Evolutionary conservation across 2,329 filamentous ascomycete genomes (phyloP).

Genomic region (Sporothrix humicola): DNA sequence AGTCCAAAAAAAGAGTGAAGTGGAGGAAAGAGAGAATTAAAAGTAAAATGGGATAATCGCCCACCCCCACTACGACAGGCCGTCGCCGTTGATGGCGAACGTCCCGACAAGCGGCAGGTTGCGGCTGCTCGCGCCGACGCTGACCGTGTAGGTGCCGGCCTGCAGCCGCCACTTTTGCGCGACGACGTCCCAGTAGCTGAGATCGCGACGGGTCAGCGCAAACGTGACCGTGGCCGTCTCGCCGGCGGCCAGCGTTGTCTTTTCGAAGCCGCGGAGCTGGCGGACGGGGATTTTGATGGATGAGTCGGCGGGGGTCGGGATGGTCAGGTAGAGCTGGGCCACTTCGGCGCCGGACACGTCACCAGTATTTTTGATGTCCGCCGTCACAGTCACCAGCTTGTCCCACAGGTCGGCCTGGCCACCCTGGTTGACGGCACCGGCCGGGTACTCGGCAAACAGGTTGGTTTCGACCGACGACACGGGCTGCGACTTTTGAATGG

Average conservation of each 20-base stretch:
- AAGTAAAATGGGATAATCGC: neutral
- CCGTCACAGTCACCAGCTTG: slow-evolving; percentile 49
- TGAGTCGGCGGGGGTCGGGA: slow-evolving; percentile 43
- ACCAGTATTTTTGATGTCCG: slow-evolving; percentile 51
- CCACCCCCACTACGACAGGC: neutral
- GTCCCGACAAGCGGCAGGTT: slow-evolving; percentile 47
- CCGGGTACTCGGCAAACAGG: slow-evolving; percentile 47
- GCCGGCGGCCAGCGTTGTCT: slow-evolving; percentile 56
- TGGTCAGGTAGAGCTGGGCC: slow-evolving; percentile 53
- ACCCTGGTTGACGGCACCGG: slow-evolving; percentile 50
- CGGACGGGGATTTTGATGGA: slow-evolving; percentile 50
- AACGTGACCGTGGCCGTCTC: slow-evolving; percentile 54
- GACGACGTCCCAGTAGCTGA: slow-evolving; percentile 69
- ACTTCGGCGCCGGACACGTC: slow-evolving; percentile 51
- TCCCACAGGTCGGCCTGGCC: slow-evolving; percentile 57
- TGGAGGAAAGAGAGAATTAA: neutral
- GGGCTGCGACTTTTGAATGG: slow-evolving; percentile 41
- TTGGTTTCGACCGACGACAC: slow-evolving; percentile 34
- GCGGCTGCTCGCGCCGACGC: slow-evolving; percentile 53
- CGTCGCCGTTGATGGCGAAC: slow-evolving; percentile 42
- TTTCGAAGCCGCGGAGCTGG: slow-evolving; percentile 71
- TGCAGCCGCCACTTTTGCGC: slow-evolving; percentile 65
- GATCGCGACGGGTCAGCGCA: slow-evolving; percentile 64
- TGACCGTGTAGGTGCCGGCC: slow-evolving; percentile 50
- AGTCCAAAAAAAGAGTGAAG: no score